A percentile compares a stretch with the other conserved stretches of the same genome.
Conservation (phyloP, 192 early-diverging fungal genomes). For the Allomyces javanicus region DNA sequence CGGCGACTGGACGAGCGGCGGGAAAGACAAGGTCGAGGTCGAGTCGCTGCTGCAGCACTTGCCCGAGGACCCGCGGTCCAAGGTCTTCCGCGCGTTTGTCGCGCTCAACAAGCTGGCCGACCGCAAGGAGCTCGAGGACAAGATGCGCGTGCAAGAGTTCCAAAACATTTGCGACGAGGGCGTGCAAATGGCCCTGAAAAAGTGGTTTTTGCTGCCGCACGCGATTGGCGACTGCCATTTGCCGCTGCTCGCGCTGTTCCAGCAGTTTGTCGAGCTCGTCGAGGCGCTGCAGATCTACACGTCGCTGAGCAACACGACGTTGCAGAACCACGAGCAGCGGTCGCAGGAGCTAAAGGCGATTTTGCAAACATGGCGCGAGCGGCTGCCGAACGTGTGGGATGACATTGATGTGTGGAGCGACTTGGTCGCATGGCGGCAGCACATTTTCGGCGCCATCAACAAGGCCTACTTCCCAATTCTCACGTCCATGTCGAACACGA, state of each 20-base stretch:
- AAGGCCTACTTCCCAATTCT: slow-evolving; percentile 73
- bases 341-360: slow-evolving; percentile 75
- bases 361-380: slow-evolving; percentile 87
- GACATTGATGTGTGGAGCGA: slow-evolving; percentile 98
- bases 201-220: slow-evolving; percentile 76
- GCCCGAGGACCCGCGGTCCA: slow-evolving; percentile 48
- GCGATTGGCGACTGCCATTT: slow-evolving; percentile 75
- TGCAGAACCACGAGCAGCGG: slow-evolving; percentile 63
- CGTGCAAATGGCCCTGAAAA: slow-evolving; percentile 55
- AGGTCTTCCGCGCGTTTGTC: slow-evolving; percentile 76
- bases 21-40: slow-evolving; percentile 28
- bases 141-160: slow-evolving; percentile 42
- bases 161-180: slow-evolving; percentile 68
- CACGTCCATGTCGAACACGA: slow-evolving; percentile 17
- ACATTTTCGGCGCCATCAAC: slow-evolving; percentile 92
- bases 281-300: slow-evolving; percentile 79
- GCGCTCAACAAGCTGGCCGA: slow-evolving; percentile 47
- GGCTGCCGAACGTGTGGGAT: slow-evolving; percentile 89
- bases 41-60: slow-evolving; percentile 44
- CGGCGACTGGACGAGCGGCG: slow-evolving; percentile 80
- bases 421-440: slow-evolving; percentile 91
- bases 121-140: slow-evolving; percentile 18
- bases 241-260: slow-evolving; percentile 74
- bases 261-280: slow-evolving; percentile 85
- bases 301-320: slow-evolving; percentile 57